A percentile compares a stretch with the other conserved stretches of the same genome.
Evolutionary conservation across 371 early-diverging fungal genomes (phyloP).

Genomic region (Mucor racemosus): DNA sequence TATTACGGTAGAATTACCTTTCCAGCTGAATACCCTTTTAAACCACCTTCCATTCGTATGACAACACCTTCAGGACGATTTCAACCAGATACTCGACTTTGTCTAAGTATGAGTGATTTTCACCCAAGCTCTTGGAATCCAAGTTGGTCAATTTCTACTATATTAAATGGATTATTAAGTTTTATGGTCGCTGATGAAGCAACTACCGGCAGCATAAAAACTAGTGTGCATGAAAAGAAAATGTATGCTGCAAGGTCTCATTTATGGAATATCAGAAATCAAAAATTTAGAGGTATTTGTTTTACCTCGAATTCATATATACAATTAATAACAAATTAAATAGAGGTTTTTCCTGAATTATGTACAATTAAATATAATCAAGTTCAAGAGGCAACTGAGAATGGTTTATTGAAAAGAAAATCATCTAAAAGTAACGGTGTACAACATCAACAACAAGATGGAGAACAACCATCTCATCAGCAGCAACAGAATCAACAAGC

Average conservation of each 20-base stretch:
- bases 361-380: slow-evolving; percentile 49
- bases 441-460: neutral
- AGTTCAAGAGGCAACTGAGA: slow-evolving; percentile 15
- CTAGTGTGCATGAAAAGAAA: slow-evolving; percentile 78
- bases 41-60: slow-evolving; percentile 96
- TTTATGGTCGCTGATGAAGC: slow-evolving; percentile 92
- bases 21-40: slow-evolving; percentile 95
- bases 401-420: slow-evolving; percentile 11
- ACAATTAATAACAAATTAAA: neutral
- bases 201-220: slow-evolving; percentile 91
- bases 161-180: slow-evolving; percentile 90
- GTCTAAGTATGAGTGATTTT: slow-evolving; percentile 95
- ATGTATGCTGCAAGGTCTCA: slow-evolving; percentile 81
- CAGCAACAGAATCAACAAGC: neutral
- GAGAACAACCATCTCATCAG: neutral
- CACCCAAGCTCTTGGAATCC: slow-evolving; percentile 96
- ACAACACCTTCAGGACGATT: slow-evolving; percentile 92
- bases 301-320: neutral
- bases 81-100: slow-evolving; percentile 87
- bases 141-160: slow-evolving; percentile 95
- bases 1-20: slow-evolving; percentile 96
- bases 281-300: slow-evolving; percentile 74
- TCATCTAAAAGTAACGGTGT: neutral
- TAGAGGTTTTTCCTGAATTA: slow-evolving; percentile 81
- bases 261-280: slow-evolving; percentile 73